Evolutionary conservation across 176 grass and related monocot genomes (phyloP).

Genomic region (Carex myosuroides): DNA sequence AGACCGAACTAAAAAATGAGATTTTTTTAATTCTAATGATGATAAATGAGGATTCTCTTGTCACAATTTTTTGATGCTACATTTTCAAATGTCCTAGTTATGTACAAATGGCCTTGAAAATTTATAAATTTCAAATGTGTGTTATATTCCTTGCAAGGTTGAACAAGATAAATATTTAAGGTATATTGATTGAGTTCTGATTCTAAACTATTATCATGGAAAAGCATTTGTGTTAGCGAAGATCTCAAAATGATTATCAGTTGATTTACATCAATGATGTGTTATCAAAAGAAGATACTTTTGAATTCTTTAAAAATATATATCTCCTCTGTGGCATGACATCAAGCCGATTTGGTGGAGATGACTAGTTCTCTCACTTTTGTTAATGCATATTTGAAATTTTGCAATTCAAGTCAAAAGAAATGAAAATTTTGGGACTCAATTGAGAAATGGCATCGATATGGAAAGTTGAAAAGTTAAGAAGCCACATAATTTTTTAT

Average conservation of each 20-base stretch:
- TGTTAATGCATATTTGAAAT: neutral
- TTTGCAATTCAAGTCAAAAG: neutral
- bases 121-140: neutral
- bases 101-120: neutral
- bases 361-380: neutral
- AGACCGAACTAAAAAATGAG: neutral
- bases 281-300: neutral
- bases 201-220: neutral
- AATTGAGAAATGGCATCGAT: neutral
- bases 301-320: neutral
- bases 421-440: neutral
- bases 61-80: neutral
- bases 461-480: neutral
- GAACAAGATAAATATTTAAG: neutral
- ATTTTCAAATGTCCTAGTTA: neutral
- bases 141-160: neutral
- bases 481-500: neutral
- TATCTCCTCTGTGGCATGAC: neutral
- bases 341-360: neutral
- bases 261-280: neutral
- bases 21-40: neutral
- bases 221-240: neutral
- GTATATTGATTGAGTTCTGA: neutral
- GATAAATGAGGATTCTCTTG: neutral
- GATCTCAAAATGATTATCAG: neutral